These are phyloP conservation scores for Berkeleyomyces rouxiae DNA, from an alignment of 2,329 filamentous ascomycete genomes.

Conservation along the genomic window DNA sequence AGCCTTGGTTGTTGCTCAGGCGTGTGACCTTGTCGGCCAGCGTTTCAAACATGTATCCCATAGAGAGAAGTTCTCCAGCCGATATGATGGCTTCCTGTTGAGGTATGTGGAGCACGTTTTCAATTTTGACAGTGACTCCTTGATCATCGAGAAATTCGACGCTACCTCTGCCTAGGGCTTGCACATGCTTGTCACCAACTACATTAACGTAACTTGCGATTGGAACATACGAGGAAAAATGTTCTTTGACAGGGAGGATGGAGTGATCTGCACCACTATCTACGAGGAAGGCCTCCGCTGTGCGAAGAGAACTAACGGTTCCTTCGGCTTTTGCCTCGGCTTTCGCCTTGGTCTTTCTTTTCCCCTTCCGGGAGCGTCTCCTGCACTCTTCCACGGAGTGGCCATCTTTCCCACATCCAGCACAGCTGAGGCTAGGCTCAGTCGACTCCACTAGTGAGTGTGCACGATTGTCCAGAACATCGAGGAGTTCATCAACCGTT, in stretches of 20 bases:
- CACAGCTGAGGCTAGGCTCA: too few relatives aligned
- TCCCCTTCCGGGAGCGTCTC: too few relatives aligned
- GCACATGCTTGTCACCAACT: not conserved
- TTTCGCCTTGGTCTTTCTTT: too few relatives aligned
- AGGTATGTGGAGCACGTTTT: not conserved
- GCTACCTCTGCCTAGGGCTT: not conserved
- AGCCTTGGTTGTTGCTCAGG: not conserved
- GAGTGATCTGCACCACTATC: not conserved
- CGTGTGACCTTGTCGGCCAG: too few relatives aligned
- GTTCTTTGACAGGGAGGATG: not conserved
- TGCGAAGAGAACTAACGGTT: too few relatives aligned
- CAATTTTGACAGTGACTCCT: not conserved
- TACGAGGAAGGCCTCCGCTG: too few relatives aligned
- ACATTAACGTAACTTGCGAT: not conserved
- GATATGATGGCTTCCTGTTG: not conserved
- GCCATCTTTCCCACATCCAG: too few relatives aligned
- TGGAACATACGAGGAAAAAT: not conserved
- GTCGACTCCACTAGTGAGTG: too few relatives aligned
- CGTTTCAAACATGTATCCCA: not conserved
- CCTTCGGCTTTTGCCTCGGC: too few relatives aligned
- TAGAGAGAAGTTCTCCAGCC: not conserved
- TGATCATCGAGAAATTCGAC: not conserved
- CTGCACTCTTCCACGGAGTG: too few relatives aligned
- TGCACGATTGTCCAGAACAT: too few relatives aligned
- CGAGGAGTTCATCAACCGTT: too few relatives aligned